Base-by-base conservation (phyloP, 495 filamentous ascomycete genomes). In the Aspergillus ellipticus region DNA sequence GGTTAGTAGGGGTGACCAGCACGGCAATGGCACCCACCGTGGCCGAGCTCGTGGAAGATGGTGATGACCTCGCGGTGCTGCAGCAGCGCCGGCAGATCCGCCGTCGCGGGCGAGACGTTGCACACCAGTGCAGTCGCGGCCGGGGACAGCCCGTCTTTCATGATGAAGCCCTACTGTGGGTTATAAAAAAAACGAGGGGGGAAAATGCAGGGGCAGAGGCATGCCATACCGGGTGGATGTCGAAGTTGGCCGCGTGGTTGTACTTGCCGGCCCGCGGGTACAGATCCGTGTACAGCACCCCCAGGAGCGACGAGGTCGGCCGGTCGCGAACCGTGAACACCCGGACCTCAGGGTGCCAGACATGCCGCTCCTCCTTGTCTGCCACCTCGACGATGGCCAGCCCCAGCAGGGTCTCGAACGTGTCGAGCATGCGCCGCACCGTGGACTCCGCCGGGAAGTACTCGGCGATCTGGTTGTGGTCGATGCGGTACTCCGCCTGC, bases 1-100 rank as follows among this genome's bases (percentile, higher is more conserved):
- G 0, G 21, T n/a, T 47, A 47, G 22, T 8, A 29, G 29, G 24
- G 21, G 20, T 3, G 0, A 48, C 4, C n/a, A 13, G 42, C 20
- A 6, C 8, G 5, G 17, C 4, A 20, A 7, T 21, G 35, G 10
- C 5, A 45, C 42, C 1, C 8, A 48, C 45, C 45, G 13, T 48
- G 45, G 8, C 45, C 45, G 15, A 48, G 45, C 28, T 48, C 45
- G n/a, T 48, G 45, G 22, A 48, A 48, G 21, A 48, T n/a, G 24
- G 24, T 48, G 24, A 29, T 48, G 6, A 48, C 45, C 29, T 48
- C 45, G 5, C 28, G 22, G 45, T 48, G 45, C 11, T 28, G 45
- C 22, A 48, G 22, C 3, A 48, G 45, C 6, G 45, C 45, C 4
- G 45, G 45, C 21, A 24, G 6, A 8, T 29, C 45, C 10, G 35